These are phyloP conservation scores for Pigoraptor vietnamica DNA, from an alignment of 78 protist genomes.

Conservation along the genomic window DNA sequence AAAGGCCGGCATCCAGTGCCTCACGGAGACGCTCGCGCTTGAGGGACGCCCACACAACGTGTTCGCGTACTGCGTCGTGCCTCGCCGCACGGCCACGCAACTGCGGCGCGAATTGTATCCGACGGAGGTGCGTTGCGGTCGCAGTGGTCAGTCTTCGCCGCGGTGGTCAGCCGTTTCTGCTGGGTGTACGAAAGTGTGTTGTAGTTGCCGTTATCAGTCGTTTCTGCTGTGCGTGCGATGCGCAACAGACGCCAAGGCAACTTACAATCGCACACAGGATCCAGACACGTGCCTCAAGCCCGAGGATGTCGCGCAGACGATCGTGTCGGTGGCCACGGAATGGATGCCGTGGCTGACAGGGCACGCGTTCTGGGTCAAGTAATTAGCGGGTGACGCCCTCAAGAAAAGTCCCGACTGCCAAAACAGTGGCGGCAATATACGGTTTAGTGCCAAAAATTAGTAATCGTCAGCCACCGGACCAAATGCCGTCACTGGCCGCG, in stretches of 20 bases:
- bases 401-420: no score
- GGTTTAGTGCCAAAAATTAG: background rate
- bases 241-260: background rate
- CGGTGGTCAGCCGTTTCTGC: background rate
- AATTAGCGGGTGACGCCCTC: no score
- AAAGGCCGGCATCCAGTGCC: background rate
- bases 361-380: slow-evolving; percentile 1
- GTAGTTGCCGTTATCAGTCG: background rate
- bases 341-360: background rate
- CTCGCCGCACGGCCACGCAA: background rate
- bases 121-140: background rate
- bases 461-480: background rate
- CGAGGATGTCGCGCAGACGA: background rate
- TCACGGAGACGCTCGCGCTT: slow-evolving; percentile 6
- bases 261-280: background rate
- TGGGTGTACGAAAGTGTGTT: background rate
- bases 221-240: background rate
- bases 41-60: slow-evolving; percentile 6
- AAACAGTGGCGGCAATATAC: no score
- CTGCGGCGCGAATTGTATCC: background rate
- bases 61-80: background rate
- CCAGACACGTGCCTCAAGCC: background rate
- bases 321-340: background rate
- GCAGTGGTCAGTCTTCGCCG: background rate
- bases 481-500: background rate